Percentiles rank a stretch among this genome's conserved stretches.
Evolutionary conservation across 1,284 basidiomycete genomes (phyloP).

Genomic region (Cutaneotrichosporon daszewskae): DNA sequence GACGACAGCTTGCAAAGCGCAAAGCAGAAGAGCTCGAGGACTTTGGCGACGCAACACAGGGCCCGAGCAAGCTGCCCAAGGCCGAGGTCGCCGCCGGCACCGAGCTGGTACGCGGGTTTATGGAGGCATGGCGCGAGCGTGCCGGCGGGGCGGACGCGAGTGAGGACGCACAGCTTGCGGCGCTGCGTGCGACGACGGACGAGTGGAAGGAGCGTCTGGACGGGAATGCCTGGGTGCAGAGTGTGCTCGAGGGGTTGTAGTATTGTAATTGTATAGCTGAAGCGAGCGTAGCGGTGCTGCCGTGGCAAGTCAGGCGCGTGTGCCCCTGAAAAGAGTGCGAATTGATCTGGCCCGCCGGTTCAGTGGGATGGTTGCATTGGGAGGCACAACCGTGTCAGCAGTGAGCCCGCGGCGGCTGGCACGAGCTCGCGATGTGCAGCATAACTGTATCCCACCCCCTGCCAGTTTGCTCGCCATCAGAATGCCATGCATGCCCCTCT

Average conservation of each 20-base stretch:
- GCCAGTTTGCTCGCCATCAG: too few species aligned
- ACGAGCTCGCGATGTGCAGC: too few species aligned
- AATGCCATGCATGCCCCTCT: too few species aligned
- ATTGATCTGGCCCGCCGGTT: too few species aligned
- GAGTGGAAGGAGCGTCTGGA: constrained; percentile 64
- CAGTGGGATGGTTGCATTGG: too few species aligned
- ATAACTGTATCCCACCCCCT: too few species aligned
- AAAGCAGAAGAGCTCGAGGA: constrained; percentile 97
- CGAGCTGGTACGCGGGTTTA: constrained; percentile 69
- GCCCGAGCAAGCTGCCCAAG: constrained; percentile 53
- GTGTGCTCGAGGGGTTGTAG: constrained; percentile 54
- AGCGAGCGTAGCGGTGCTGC: too few species aligned
- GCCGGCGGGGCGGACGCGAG: constrained; percentile 46
- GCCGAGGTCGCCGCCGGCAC: constrained; percentile 72
- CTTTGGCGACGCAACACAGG: constrained; percentile 55
- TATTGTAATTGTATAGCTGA: too few species aligned
- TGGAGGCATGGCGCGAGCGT: constrained; percentile 63
- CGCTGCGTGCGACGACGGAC: constrained; percentile 62
- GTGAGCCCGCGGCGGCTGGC: too few species aligned
- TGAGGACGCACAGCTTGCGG: constrained; percentile 60
- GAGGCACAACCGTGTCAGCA: too few species aligned
- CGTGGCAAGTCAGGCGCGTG: too few species aligned
- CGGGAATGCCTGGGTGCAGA: constrained; percentile 69
- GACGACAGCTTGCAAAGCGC: constrained; percentile 71
- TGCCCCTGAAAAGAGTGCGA: too few species aligned